Base-by-base conservation (phyloP, 2,329 filamentous ascomycete species). In the Paraphaeosphaeria minitans region DNA sequence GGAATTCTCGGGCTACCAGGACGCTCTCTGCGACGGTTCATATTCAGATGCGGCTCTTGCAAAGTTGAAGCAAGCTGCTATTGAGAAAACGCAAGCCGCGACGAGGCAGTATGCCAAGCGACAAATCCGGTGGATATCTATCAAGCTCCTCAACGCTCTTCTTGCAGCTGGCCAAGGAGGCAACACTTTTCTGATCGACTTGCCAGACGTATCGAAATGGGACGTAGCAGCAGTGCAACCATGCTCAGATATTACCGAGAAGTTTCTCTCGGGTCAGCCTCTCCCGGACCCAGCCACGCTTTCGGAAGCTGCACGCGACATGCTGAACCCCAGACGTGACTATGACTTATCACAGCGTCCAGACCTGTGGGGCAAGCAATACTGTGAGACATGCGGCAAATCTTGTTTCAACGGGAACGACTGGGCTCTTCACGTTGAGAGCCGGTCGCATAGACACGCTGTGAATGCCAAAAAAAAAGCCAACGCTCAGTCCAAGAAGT, bases 31-130 rank as follows among this genome's bases (percentile, higher is more conserved):
- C 9, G 50, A 64, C 1, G 56, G 59, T 2, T 67, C 77, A 64
- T 61, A 75, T 69, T 53, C 55, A 46, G 69, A 57, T 24, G 35
- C 59, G 43, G 80, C 84, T 4, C 76, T 90, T 1, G 81, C 84
- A 21, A 80, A 80, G 19, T 74, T 93, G 14, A 87, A 85, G 64
- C 66, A 73, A 0, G 72, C 82, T 0, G 89, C 87, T 0, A 78
- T 97, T 0, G 90, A 94, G 63, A 85, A 87, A 51, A 93, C 92
- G 63, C 92, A 96, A 73, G 84, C 86, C 5, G 91, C 91, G 2
- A 99, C 93, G 0, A 85, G 92, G 10, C 92, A 93, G 66, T 99
- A 99, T 71, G 91, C 94, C 2, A 90, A 87, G 60, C 87, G 89
- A 8, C 95, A 99, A 75, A 80, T 91, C 19, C 86, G 89, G 58